A percentile compares a stretch with the other conserved stretches of the same genome.
phyloP scores from a whole-genome alignment of 2,329 filamentous ascomycete species.

The Monosporascus sp. region DNA sequence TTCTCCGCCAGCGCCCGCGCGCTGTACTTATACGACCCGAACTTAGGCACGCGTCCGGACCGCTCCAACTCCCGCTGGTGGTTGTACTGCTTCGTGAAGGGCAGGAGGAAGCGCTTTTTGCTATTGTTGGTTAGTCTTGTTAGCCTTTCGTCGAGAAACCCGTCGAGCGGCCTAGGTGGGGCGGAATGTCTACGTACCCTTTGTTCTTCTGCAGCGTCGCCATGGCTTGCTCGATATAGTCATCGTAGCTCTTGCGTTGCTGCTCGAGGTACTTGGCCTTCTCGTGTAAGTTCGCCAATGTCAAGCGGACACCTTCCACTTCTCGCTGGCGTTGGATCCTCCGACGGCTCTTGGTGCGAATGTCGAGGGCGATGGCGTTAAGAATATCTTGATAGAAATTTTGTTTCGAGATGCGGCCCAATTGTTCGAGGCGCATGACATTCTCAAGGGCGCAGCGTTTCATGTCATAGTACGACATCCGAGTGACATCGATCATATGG shows the following conservation, averaged over 20 bases:
- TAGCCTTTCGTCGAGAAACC: conserved; percentile 9
- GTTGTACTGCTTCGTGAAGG: conserved; percentile 98
- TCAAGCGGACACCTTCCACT: conserved; percentile 74
- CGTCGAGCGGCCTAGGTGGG: not conserved
- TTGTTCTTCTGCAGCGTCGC: conserved; percentile 95
- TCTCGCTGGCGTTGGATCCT: conserved; percentile 88
- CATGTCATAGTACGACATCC: conserved; percentile 84
- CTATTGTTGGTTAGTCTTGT: conserved; percentile 33
- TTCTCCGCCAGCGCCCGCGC: conserved; percentile 85
- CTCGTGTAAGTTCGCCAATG: conserved; percentile 68
- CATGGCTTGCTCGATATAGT: conserved; percentile 99
- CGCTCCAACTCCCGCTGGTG: conserved; percentile 94
- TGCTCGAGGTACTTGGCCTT: conserved; percentile 91
- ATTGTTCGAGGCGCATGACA: conserved; percentile 80
- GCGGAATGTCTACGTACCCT: conserved; percentile 48
- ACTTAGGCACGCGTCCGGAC: conserved; percentile 89
- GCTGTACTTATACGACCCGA: conserved; percentile 96
- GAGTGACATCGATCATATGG: conserved; percentile 82
- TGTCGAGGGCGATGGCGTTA: conserved; percentile 93
- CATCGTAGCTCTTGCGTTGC: conserved; percentile 95
- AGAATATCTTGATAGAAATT: conserved; percentile 98
- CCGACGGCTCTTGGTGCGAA: conserved; percentile 91
- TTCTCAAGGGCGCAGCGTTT: conserved; percentile 94
- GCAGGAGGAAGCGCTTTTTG: conserved; percentile 88
- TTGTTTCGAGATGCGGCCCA: conserved; percentile 79